phyloP scores from a whole-genome alignment of 2,329 filamentous ascomycete genomes.

The Boeremia lycopersici region DNA sequence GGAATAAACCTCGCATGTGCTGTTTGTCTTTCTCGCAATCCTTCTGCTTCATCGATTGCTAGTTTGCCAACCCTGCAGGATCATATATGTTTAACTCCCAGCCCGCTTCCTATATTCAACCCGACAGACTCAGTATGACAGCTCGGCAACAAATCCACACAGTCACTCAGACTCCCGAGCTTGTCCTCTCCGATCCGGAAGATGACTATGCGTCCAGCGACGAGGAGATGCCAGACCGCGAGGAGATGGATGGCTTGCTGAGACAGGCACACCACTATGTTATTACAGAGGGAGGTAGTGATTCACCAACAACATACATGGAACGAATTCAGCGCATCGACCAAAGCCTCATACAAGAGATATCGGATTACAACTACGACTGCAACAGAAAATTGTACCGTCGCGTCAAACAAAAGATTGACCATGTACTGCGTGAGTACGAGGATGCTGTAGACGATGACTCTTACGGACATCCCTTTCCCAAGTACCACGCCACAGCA shows the following conservation, averaged over 20 bases:
- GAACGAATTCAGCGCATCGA: conserved; percentile 36
- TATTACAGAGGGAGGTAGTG: conserved; percentile 25
- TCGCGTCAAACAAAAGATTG: conserved; percentile 27
- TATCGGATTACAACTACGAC: conserved; percentile 15
- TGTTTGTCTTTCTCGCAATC: neutral
- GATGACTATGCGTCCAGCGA: conserved; percentile 9
- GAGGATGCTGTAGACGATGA: conserved; percentile 17
- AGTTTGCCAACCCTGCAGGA: conserved; percentile 7
- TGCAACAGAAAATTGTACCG: conserved; percentile 32
- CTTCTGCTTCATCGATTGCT: neutral
- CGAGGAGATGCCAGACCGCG: conserved; percentile 9
- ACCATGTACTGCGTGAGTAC: conserved; percentile 24
- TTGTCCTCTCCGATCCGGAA: conserved; percentile 13
- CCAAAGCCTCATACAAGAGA: conserved; percentile 27
- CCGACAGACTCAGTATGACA: conserved; percentile 8
- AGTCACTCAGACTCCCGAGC: conserved; percentile 1
- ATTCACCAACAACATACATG: conserved; percentile 25
- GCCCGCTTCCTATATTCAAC: neutral
- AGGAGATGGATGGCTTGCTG: conserved; percentile 31
- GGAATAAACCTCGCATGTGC: neutral
- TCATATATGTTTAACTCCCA: conserved; percentile 1
- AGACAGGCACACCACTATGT: conserved; percentile 39
- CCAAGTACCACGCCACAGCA: conserved; percentile 10
- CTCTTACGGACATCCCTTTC: conserved; percentile 2
- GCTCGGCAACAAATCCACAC: neutral